A percentile compares a stretch with the other conserved stretches of the same genome.
Conservation (phyloP, 179 eudicot species). For the Amaranthus tricolor region DNA sequence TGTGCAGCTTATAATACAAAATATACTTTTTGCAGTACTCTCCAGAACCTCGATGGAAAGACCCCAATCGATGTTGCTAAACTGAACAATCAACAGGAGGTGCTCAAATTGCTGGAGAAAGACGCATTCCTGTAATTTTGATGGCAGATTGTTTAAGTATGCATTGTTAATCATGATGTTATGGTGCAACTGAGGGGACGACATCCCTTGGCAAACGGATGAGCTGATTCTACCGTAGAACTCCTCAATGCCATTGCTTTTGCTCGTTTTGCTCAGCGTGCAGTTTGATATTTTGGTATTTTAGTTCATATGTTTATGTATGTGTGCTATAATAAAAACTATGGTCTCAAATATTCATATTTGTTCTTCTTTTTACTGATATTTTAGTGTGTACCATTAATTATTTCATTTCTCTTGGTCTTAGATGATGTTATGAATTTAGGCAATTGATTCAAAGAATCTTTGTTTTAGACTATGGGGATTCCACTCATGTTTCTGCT, state of each 20-base stretch:
- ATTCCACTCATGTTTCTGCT: neutral
- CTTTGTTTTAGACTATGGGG: neutral
- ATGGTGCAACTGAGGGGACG: too few species aligned
- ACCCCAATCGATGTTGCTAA: constrained; percentile 97
- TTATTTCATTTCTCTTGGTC: neutral
- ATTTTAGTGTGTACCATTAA: constrained; percentile 1
- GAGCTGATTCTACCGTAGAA: too few species aligned
- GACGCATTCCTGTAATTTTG: constrained; percentile 75
- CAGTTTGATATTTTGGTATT: constrained; percentile 23
- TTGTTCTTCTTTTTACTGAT: constrained; percentile 6
- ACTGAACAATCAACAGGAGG: constrained; percentile 88
- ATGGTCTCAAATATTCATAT: constrained; percentile 10
- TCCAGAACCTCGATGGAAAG: constrained; percentile 92
- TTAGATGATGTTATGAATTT: neutral
- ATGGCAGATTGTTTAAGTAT: neutral
- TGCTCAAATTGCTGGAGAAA: constrained; percentile 83
- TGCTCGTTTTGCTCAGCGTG: neutral
- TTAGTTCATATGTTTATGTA: constrained; percentile 9
- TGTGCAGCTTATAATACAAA: constrained; percentile 6
- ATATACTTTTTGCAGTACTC: constrained; percentile 56
- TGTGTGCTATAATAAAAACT: constrained; percentile 20
- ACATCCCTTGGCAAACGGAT: too few species aligned
- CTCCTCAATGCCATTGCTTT: too few species aligned
- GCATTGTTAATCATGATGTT: too few species aligned
- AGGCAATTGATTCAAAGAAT: neutral